Evolutionary conservation across 1,284 basidiomycete species (phyloP).

Genomic region (Lignosus rhinocerotis): DNA sequence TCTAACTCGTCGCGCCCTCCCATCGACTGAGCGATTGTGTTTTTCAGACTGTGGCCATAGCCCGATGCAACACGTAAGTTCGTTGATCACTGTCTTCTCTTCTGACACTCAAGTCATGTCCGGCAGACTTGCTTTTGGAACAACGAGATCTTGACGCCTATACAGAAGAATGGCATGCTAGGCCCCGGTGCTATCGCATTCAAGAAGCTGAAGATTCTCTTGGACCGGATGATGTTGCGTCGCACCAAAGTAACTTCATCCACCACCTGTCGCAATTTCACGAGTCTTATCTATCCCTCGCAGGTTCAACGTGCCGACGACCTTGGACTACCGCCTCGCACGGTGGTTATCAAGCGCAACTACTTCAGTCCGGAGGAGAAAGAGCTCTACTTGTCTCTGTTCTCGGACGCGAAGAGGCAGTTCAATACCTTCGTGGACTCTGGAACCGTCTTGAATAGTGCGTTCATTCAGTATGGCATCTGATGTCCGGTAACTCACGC

Average conservation of each 20-base stretch:
- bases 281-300: background rate
- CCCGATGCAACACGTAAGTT: conserved; percentile 88
- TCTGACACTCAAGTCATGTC: background rate
- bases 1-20: background rate
- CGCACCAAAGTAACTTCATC: conserved; percentile 62
- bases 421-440: conserved; percentile 91
- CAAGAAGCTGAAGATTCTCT: conserved; percentile 86
- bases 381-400: conserved; percentile 91
- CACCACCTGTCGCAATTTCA: background rate
- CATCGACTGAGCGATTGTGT: background rate
- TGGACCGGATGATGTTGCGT: conserved; percentile 97
- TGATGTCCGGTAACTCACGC: conserved; percentile 10
- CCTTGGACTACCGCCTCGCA: conserved; percentile 94
- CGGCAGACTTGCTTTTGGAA: conserved; percentile 85
- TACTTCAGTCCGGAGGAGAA: conserved; percentile 97
- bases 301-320: conserved; percentile 96
- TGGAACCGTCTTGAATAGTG: conserved; percentile 91
- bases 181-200: conserved; percentile 82
- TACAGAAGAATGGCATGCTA: conserved; percentile 79
- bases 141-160: conserved; percentile 91
- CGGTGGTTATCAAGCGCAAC: conserved; percentile 86
- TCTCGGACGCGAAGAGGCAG: conserved; percentile 90
- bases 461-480: conserved; percentile 31
- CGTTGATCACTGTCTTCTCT: background rate
- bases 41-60: conserved; percentile 82